Percentiles rank a stretch among this genome's conserved stretches.
Conservation (phyloP, 2,329 filamentous ascomycete genomes). For the Penicillium vulpinum region DNA sequence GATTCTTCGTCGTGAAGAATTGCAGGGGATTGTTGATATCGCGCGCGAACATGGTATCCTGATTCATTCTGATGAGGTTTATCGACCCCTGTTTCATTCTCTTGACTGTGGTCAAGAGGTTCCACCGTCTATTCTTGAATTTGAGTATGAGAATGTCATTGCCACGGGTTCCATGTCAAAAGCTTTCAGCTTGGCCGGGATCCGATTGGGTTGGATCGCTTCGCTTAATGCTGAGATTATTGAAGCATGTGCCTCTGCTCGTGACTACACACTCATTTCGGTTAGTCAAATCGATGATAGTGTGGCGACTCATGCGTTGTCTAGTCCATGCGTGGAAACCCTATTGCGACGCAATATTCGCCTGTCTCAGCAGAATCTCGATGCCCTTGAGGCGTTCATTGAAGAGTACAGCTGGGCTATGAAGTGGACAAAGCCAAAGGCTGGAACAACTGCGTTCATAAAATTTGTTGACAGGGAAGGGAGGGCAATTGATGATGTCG, state of each 20-base stretch:
- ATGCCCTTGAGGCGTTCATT: slow-evolving; percentile 62
- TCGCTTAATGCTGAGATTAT: slow-evolving; percentile 61
- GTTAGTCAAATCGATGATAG: slow-evolving; percentile 74
- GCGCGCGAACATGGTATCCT: slow-evolving; percentile 63
- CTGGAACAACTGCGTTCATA: slow-evolving; percentile 75
- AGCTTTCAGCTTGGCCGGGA: slow-evolving; percentile 74
- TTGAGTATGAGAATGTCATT: slow-evolving; percentile 67
- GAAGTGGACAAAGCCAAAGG: slow-evolving; percentile 68
- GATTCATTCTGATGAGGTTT: slow-evolving; percentile 76
- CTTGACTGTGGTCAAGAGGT: slow-evolving; percentile 50
- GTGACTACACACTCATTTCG: slow-evolving; percentile 78
- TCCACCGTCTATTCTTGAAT: slow-evolving; percentile 66
- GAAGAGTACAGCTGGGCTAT: slow-evolving; percentile 59
- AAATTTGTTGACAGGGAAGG: slow-evolving; percentile 59
- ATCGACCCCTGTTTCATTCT: slow-evolving; percentile 73
- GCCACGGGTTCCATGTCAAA: slow-evolving; percentile 79
- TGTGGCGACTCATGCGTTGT: slow-evolving; percentile 69
- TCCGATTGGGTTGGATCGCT: slow-evolving; percentile 76
- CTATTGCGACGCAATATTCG: slow-evolving; percentile 61
- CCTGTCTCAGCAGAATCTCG: slow-evolving; percentile 65
- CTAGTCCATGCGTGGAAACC: slow-evolving; percentile 57
- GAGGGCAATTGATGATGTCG: slow-evolving; percentile 65
- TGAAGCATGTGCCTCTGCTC: slow-evolving; percentile 59
- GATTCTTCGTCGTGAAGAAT: slow-evolving; percentile 59
- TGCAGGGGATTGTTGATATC: slow-evolving; percentile 63